phyloP scores from a whole-genome alignment of 352 stramenopile species.

The Globisporangium polare region DNA sequence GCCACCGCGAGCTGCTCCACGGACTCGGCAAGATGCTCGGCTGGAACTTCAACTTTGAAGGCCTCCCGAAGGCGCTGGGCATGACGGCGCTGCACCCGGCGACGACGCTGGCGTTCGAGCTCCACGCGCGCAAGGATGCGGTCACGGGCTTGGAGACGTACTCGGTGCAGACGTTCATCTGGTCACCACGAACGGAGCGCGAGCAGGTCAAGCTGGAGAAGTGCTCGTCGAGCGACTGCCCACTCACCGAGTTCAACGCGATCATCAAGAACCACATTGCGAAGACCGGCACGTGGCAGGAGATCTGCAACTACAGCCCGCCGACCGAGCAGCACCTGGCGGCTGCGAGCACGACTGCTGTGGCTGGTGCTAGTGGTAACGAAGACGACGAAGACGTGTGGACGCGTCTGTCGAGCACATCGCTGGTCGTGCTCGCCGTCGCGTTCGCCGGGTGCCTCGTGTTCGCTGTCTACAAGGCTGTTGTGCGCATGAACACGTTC shows the following conservation, averaged over 20 bases:
- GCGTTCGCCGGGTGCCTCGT: constrained; percentile 40
- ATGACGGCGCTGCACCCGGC: constrained; percentile 62
- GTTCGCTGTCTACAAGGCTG: constrained; percentile 54
- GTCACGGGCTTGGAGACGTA: constrained; percentile 33
- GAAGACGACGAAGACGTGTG: neutral
- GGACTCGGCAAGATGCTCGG: constrained; percentile 76
- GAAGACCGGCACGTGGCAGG: constrained; percentile 71
- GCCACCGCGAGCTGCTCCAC: constrained; percentile 77
- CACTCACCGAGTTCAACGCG: constrained; percentile 64
- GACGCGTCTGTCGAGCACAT: constrained; percentile 27
- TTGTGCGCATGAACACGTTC: constrained; percentile 32
- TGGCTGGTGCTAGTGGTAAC: neutral
- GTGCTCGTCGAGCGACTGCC: constrained; percentile 68
- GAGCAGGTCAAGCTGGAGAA: constrained; percentile 74
- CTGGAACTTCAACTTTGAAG: constrained; percentile 72
- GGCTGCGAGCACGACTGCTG: neutral
- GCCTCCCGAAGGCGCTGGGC: constrained; percentile 36
- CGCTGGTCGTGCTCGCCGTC: constrained; percentile 40
- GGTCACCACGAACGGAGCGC: constrained; percentile 60
- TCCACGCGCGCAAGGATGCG: constrained; percentile 31
- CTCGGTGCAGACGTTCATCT: constrained; percentile 73
- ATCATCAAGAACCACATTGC: constrained; percentile 72
- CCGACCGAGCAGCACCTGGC: constrained; percentile 19
- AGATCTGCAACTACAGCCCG: constrained; percentile 74
- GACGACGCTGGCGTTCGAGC: constrained; percentile 74